Conservation (phyloP, 345 rosid species). For the Balakata baccata region DNA sequence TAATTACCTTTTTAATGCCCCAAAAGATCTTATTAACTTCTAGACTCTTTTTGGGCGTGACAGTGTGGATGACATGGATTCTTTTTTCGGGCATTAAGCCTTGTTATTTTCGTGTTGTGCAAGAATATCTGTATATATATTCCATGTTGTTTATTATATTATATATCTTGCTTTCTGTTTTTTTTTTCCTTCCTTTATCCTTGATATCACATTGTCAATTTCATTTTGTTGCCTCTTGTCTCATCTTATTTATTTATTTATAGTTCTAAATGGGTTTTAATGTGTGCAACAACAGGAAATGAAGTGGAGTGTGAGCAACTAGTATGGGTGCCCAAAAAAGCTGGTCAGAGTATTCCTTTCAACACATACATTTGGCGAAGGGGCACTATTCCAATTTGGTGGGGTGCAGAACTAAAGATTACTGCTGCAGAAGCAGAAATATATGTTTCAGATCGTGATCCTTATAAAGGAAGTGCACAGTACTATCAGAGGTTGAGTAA, state of each 20-base stretch:
- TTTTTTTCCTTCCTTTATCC: slow-evolving; percentile 8
- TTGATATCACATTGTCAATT: not conserved
- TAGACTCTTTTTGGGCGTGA: no score
- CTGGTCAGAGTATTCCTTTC: slow-evolving; percentile 76
- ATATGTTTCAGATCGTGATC: slow-evolving; percentile 80
- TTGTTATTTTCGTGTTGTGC: not conserved
- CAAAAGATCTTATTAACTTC: no score
- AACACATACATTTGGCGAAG: slow-evolving; percentile 88
- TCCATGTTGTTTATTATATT: slow-evolving; percentile 8
- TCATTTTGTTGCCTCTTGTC: slow-evolving; percentile 5
- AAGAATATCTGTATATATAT: not conserved
- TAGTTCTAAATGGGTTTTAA: slow-evolving; percentile 23
- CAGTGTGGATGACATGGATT: not conserved
- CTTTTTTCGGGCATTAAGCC: not conserved
- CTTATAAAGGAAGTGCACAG: slow-evolving; percentile 84
- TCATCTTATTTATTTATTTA: slow-evolving; percentile 11
- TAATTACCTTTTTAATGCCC: no score
- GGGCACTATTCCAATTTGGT: slow-evolving; percentile 98
- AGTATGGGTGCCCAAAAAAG: slow-evolving; percentile 80
- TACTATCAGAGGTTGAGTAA: slow-evolving; percentile 84
- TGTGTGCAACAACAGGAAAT: slow-evolving; percentile 65
- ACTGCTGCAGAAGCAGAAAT: slow-evolving; percentile 97
- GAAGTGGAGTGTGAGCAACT: slow-evolving; percentile 98
- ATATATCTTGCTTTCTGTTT: not conserved
- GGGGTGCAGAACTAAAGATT: slow-evolving; percentile 96